Conservation (phyloP, 768 basidiomycete species). For the Podaxis sp. region DNA sequence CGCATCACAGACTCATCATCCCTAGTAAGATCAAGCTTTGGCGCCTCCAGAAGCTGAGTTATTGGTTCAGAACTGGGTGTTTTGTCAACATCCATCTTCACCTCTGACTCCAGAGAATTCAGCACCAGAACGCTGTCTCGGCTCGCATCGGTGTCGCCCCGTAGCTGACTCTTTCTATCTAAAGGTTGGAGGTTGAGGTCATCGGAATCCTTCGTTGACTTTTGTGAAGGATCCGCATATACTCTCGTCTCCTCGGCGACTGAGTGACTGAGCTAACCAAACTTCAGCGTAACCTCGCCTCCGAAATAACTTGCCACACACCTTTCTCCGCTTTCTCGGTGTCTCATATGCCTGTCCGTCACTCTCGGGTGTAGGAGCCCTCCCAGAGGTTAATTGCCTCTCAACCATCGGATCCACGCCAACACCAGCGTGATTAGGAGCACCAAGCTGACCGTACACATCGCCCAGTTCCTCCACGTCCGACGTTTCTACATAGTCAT, state of each 20-base stretch:
- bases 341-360: neutral
- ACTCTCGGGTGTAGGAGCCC: neutral
- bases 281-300: neutral
- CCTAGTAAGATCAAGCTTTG: neutral
- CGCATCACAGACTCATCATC: neutral
- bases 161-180: neutral
- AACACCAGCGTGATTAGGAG: neutral
- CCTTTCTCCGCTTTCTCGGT: conserved; percentile 9
- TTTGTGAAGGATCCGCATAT: neutral
- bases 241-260: neutral
- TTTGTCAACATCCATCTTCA: neutral
- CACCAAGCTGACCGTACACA: neutral
- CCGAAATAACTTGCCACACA: neutral
- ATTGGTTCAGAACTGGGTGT: neutral
- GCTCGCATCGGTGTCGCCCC: neutral
- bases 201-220: neutral
- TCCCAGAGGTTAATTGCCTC: neutral
- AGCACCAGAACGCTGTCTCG: neutral
- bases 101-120: neutral
- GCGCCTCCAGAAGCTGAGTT: neutral
- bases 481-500: conserved; percentile 12
- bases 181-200: neutral
- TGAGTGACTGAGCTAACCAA: conserved; percentile 6
- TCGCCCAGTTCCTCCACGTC: conserved; percentile 9
- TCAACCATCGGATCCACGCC: neutral